These are phyloP conservation scores for Parsonsia alboflavescens DNA, from an alignment of 257 asterid genomes.

Conservation along the genomic window DNA sequence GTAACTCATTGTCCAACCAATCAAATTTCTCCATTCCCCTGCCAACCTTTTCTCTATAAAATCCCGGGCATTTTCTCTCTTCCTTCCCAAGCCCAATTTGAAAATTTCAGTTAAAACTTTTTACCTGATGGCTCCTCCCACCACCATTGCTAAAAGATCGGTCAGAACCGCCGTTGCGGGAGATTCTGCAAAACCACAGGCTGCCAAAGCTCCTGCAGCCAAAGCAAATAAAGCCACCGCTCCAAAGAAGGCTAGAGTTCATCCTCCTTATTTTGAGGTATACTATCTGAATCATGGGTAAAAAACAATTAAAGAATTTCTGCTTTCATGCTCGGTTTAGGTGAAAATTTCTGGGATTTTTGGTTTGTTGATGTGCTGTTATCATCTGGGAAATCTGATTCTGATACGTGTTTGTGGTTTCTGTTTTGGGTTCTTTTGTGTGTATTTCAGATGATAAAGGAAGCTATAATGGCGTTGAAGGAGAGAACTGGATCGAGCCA, in stretches of 20 bases:
- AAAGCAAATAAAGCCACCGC: constrained; percentile 52
- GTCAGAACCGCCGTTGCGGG: neutral
- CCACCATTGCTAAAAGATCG: constrained; percentile 3
- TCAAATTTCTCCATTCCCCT: constrained; percentile 35
- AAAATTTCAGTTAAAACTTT: neutral
- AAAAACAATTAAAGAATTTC: too few species aligned
- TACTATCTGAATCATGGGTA: neutral
- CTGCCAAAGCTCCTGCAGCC: neutral
- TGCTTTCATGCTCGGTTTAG: too few species aligned
- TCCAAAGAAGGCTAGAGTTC: constrained; percentile 39
- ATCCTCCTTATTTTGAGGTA: constrained; percentile 86
- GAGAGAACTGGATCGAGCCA: constrained; percentile 84
- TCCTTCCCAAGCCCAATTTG: neutral
- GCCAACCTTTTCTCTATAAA: constrained; percentile 14
- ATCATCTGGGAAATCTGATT: neutral
- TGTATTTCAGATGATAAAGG: constrained; percentile 60
- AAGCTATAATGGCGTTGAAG: constrained; percentile 69
- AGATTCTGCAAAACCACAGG: constrained; percentile 5
- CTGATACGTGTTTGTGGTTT: neutral
- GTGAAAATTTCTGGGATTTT: neutral
- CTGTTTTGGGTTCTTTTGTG: neutral
- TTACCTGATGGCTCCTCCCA: constrained; percentile 10
- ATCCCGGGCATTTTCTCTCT: constrained; percentile 9
- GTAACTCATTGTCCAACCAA: constrained; percentile 41
- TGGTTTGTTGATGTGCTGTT: neutral